Conservation (phyloP, 2,329 filamentous ascomycete species). For the Pezicula carpinea region DNA sequence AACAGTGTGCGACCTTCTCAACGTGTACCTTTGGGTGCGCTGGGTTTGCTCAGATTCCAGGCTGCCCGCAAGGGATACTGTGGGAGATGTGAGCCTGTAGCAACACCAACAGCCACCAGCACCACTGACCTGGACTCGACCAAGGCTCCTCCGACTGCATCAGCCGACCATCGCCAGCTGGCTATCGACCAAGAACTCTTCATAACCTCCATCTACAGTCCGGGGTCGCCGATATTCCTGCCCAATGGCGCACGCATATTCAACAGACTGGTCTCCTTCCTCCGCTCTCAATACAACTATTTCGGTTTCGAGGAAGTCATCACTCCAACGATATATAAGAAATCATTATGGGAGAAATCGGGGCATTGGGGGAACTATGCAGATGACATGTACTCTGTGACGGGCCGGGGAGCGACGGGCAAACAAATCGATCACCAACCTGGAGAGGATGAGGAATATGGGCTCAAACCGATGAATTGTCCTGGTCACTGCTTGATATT, state of each 20-base stretch:
- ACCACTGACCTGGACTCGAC: conserved; percentile 9
- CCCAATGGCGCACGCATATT: conserved; percentile 79
- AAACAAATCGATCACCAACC: conserved; percentile 35
- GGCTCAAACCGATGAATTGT: conserved; percentile 91
- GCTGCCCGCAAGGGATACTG: conserved; percentile 24
- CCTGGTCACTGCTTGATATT: conserved; percentile 86
- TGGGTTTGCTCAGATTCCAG: conserved; percentile 4
- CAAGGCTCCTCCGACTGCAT: conserved; percentile 11
- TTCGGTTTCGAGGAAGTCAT: conserved; percentile 88
- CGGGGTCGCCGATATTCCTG: conserved; percentile 79
- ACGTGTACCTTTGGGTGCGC: conserved; percentile 1
- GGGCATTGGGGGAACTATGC: conserved; percentile 88
- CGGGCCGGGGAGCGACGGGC: conserved; percentile 33
- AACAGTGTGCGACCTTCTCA: conserved; percentile 10
- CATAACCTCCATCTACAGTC: conserved; percentile 73
- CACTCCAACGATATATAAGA: conserved; percentile 88
- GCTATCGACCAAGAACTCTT: conserved; percentile 70
- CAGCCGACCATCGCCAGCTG: conserved; percentile 54
- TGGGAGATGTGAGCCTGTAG: conserved; percentile 22
- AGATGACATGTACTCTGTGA: conserved; percentile 87
- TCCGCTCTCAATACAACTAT: conserved; percentile 76
- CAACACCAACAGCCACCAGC: conserved; percentile 1
- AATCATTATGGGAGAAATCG: conserved; percentile 78
- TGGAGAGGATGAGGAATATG: conserved; percentile 65
- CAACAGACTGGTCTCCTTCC: conserved; percentile 75